Percentiles rank a stretch among this genome's conserved stretches.
phyloP scores from a whole-genome alignment of 805 yeast genomes.

The Hanseniaspora clermontiae region DNA sequence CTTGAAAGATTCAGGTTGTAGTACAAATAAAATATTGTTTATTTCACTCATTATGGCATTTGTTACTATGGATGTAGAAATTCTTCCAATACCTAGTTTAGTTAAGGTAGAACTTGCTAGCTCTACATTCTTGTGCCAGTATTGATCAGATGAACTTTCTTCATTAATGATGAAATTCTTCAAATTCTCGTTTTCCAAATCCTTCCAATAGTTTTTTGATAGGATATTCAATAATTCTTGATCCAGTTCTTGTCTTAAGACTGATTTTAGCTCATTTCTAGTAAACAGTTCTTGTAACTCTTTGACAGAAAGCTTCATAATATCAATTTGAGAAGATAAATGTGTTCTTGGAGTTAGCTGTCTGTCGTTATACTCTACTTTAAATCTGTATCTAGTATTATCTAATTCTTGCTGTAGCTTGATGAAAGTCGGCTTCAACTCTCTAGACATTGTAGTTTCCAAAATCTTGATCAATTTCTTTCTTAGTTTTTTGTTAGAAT shows the following conservation, averaged over 20 bases:
- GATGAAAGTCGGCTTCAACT: constrained; percentile 74
- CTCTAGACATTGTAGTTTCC: constrained; percentile 81
- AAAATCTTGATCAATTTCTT: constrained; percentile 72
- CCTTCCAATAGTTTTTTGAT: constrained; percentile 88
- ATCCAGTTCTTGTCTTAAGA: constrained; percentile 73
- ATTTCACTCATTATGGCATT: constrained; percentile 69
- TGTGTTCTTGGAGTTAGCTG: constrained; percentile 89
- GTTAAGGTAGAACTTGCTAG: constrained; percentile 72
- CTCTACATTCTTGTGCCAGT: constrained; percentile 80
- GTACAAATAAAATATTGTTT: constrained; percentile 54
- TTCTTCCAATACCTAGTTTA: constrained; percentile 84
- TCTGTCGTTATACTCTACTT: constrained; percentile 93
- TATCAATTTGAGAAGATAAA: constrained; percentile 80
- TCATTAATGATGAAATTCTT: constrained; percentile 16
- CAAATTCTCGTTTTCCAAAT: constrained; percentile 28
- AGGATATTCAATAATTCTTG: constrained; percentile 76
- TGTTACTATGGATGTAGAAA: constrained; percentile 71
- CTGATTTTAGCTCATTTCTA: constrained; percentile 63
- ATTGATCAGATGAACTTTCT: constrained; percentile 32
- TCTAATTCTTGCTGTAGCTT: constrained; percentile 84
- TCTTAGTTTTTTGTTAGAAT: constrained; percentile 65
- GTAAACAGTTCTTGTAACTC: constrained; percentile 76
- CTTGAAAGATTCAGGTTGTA: constrained; percentile 68
- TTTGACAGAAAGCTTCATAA: constrained; percentile 72
- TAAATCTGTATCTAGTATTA: constrained; percentile 81